Evolutionary conservation across 2,329 filamentous ascomycete genomes (phyloP), one percentile per base, ranked within the genome.

Genomic region (Colletotrichum sp.): DNA sequence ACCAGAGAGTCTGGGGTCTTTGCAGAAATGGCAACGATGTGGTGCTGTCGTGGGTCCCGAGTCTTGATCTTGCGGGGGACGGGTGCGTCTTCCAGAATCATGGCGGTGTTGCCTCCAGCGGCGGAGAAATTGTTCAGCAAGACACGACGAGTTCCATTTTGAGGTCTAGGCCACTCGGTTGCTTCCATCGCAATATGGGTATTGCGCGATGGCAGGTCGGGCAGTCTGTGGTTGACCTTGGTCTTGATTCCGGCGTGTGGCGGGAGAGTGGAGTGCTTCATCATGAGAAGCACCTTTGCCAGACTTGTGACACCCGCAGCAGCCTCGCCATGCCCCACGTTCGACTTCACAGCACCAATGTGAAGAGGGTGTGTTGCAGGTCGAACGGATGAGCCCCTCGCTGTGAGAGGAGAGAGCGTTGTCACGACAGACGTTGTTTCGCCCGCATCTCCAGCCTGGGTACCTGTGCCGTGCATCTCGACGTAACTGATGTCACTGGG

Each of bases 41-140:
- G 90, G 1, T 87, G 86, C 15, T 83, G 84, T 29, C 93, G 89
- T 3, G 90, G 85, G 78, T 94, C 92, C 78, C 11, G 92, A 90
- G 5, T 84, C 83, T 8, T 34, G 29, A 30, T 27, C 30, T 80
- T 80, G 8, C 88, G 85, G 8, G 86, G 80, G 0, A 52, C 4
- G 64, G 91, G 91, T 0, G 87, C 90, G 77, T 94, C 93, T 80
- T 94, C 91, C 2, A 95, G 8, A 30, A 61, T 61, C 79, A 95
- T 82, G 15, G 92, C 90, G 2, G 93, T 94, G 83, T 95, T 95
- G 44, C 93, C 93, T 77, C 93, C 93, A 69, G 93, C 92, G 8
- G 93, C 93, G 75, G 90, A 91, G 80, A 94, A 94, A 84, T 94
- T 94, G 85, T 95, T 95, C 76, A 94, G 82, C 72, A 91, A 89